Conservation (phyloP, 208 protist species). For the Crithidia mellificae region DNA sequence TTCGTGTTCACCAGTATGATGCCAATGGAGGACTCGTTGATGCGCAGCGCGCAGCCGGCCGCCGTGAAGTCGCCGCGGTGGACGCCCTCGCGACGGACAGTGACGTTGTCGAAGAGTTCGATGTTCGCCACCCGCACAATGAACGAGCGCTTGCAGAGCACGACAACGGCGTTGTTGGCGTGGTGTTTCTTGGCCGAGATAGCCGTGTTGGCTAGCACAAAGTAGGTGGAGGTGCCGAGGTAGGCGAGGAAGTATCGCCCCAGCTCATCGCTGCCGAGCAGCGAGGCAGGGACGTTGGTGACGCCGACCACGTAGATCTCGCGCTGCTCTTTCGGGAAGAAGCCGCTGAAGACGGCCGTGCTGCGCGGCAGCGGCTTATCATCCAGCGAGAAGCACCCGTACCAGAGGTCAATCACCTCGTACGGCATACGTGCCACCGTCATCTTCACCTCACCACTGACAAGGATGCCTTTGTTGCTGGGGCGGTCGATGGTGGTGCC, state of each 20-base stretch:
- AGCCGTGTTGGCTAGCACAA: conserved; percentile 54
- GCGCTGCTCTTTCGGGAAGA: conserved; percentile 64
- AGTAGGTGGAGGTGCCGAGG: conserved; percentile 48
- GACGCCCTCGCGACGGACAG: conserved; percentile 33
- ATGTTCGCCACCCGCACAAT: conserved; percentile 67
- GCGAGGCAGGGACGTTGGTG: conserved; percentile 47
- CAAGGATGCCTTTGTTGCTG: conserved; percentile 18
- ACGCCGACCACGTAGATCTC: conserved; percentile 80
- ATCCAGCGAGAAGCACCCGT: conserved; percentile 74
- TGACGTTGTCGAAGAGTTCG: conserved; percentile 46
- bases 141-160: conserved; percentile 67
- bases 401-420: conserved; percentile 84
- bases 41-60: conserved; percentile 50
- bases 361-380: conserved; percentile 46
- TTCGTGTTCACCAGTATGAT: conserved; percentile 60
- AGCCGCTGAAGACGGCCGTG: conserved; percentile 56
- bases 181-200: conserved; percentile 39
- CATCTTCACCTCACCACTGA: conserved; percentile 56
- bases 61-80: conserved; percentile 50
- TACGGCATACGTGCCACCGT: conserved; percentile 74
- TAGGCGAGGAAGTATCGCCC: conserved; percentile 58
- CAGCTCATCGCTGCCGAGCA: conserved; percentile 55
- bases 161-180: conserved; percentile 53
- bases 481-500: conserved; percentile 74
- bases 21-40: conserved; percentile 67